Conservation (phyloP, 2,329 filamentous ascomycete species). For the Sclerotiophoma versabilis region DNA sequence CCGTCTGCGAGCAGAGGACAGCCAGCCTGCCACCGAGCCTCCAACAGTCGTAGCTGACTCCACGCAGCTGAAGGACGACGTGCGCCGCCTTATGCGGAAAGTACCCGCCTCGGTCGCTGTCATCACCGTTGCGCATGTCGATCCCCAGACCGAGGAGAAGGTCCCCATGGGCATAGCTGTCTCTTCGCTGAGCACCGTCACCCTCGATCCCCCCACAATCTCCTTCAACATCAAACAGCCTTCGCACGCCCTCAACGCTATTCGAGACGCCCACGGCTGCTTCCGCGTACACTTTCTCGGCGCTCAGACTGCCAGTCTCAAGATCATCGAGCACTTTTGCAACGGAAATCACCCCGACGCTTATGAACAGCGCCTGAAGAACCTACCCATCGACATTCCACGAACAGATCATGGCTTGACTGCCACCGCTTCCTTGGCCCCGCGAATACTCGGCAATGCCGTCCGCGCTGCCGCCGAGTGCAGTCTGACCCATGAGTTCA, state of each 20-base stretch:
- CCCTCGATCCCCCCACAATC: slow-evolving; percentile 64
- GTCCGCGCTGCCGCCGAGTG: slow-evolving; percentile 46
- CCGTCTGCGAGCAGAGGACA: background rate
- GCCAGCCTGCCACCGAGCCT: too few species aligned
- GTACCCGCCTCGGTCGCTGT: slow-evolving; percentile 66
- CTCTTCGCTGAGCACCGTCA: slow-evolving; percentile 68
- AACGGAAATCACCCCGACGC: slow-evolving; percentile 35
- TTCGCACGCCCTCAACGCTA: slow-evolving; percentile 63
- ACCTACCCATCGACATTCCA: slow-evolving; percentile 18
- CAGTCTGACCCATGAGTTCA: slow-evolving; percentile 45
- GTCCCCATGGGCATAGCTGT: slow-evolving; percentile 59
- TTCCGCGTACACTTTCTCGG: slow-evolving; percentile 62
- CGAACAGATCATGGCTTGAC: background rate
- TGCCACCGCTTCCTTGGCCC: slow-evolving; percentile 19
- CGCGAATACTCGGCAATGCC: slow-evolving; percentile 21
- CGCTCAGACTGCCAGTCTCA: slow-evolving; percentile 36
- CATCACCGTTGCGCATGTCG: slow-evolving; percentile 52
- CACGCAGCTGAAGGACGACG: slow-evolving; percentile 16
- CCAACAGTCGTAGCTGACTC: background rate
- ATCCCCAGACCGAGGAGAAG: slow-evolving; percentile 18
- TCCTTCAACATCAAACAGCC: slow-evolving; percentile 68
- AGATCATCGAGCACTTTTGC: slow-evolving; percentile 40
- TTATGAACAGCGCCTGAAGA: slow-evolving; percentile 25
- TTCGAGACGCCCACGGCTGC: slow-evolving; percentile 50
- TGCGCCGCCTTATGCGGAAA: slow-evolving; percentile 57